Conservation (phyloP, 257 asterid species). For the Scutellaria minor region DNA sequence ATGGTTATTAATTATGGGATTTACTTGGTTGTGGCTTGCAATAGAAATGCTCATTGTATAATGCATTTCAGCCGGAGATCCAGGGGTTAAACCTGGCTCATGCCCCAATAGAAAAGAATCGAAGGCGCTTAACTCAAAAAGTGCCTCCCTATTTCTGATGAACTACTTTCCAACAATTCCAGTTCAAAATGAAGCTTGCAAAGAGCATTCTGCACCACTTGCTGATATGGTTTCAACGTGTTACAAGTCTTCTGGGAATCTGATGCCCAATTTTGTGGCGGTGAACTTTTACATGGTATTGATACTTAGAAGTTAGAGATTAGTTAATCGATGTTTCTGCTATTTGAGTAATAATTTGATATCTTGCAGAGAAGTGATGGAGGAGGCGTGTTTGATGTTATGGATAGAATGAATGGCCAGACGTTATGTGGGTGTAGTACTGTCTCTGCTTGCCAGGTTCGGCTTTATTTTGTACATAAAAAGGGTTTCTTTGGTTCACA, state of each 20-base stretch:
- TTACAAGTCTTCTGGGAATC: slow-evolving; percentile 82
- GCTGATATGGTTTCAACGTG: slow-evolving; percentile 71
- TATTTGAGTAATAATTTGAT: slow-evolving; percentile 30
- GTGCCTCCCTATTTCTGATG: slow-evolving; percentile 77
- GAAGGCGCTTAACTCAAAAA: slow-evolving; percentile 74
- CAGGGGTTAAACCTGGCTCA: slow-evolving; percentile 75
- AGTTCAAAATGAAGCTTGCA: slow-evolving; percentile 86
- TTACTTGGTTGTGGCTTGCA: slow-evolving; percentile 30
- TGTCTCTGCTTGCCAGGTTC: slow-evolving; percentile 87
- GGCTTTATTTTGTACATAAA: slow-evolving; percentile 27
- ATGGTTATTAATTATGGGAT: slow-evolving; percentile 21
- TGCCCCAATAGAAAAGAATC: slow-evolving; percentile 94
- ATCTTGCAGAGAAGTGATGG: slow-evolving; percentile 95
- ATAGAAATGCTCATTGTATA: slow-evolving; percentile 33
- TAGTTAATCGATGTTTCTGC: background rate
- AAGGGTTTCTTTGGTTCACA: background rate
- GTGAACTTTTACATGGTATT: slow-evolving; percentile 98
- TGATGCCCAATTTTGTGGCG: slow-evolving; percentile 87
- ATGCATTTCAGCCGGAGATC: slow-evolving; percentile 86
- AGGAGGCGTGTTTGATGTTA: slow-evolving; percentile 84
- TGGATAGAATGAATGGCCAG: slow-evolving; percentile 92
- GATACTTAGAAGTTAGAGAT: slow-evolving; percentile 9
- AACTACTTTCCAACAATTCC: slow-evolving; percentile 93
- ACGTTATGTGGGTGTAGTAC: slow-evolving; percentile 83
- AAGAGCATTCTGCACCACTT: slow-evolving; percentile 82